Percentiles rank a stretch among this genome's conserved stretches.
Evolutionary conservation across 1,284 basidiomycete species (phyloP).

Genomic region (Boletus albobrunnescens): DNA sequence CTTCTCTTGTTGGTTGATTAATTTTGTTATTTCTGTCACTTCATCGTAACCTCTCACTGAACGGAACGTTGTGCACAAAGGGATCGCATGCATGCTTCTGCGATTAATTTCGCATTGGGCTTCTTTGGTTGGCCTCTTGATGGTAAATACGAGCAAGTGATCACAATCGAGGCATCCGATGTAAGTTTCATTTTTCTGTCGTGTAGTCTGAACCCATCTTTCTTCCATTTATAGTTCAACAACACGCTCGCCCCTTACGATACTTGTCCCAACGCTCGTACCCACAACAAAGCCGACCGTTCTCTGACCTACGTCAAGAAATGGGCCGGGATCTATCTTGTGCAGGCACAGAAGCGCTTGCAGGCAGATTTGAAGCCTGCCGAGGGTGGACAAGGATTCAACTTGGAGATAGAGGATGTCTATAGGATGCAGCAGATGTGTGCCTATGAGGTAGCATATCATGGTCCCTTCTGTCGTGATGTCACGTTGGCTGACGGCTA

Average conservation of each 20-base stretch:
- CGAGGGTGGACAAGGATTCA: constrained; percentile 58
- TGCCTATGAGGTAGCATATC: constrained; percentile 69
- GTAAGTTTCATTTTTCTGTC: constrained; percentile 37
- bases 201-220: not conserved
- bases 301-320: constrained; percentile 51
- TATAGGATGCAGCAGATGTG: constrained; percentile 76
- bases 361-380: constrained; percentile 38
- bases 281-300: constrained; percentile 49
- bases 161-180: constrained; percentile 68
- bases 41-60: not conserved
- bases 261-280: constrained; percentile 53
- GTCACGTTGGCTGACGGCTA: not conserved
- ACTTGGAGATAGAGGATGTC: constrained; percentile 67
- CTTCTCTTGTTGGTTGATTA: not conserved
- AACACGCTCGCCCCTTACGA: constrained; percentile 30
- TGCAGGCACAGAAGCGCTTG: constrained; percentile 62
- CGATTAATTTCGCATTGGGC: constrained; percentile 80
- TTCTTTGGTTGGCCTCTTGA: constrained; percentile 84
- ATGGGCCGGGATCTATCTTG: constrained; percentile 73
- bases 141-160: constrained; percentile 74
- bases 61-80: constrained; percentile 30
- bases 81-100: constrained; percentile 80
- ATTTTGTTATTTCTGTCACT: not conserved
- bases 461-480: not conserved
- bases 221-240: constrained; percentile 21